A percentile compares a stretch with the other conserved stretches of the same genome.
phyloP scores from a whole-genome alignment of 768 basidiomycete genomes.

The Phaeotremella skinneri region DNA sequence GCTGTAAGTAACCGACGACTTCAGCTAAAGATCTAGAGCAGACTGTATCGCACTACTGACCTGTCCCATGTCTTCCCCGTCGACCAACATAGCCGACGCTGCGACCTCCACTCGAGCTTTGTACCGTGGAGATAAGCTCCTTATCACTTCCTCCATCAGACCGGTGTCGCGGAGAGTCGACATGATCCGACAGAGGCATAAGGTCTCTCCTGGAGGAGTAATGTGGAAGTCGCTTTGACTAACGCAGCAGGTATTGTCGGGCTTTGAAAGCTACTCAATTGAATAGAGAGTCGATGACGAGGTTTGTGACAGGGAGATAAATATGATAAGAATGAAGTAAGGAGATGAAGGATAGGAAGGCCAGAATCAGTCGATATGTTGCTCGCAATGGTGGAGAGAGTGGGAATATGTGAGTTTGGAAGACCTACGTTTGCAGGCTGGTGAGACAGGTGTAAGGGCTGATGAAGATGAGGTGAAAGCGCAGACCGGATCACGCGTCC shows the following conservation, averaged over 20 bases:
- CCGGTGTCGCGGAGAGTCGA: background rate
- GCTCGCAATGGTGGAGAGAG: too few relatives aligned
- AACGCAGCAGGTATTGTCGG: background rate
- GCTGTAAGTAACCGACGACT: background rate
- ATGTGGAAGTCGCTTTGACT: background rate
- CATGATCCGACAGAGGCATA: conserved; percentile 4
- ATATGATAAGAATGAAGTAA: too few relatives aligned
- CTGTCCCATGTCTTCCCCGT: background rate
- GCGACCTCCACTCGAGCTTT: background rate
- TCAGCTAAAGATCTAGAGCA: background rate
- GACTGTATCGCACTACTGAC: background rate
- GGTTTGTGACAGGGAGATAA: background rate
- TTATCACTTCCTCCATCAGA: background rate
- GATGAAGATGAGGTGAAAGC: background rate
- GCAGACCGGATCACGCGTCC: background rate
- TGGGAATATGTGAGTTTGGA: too few relatives aligned
- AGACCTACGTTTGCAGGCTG: too few relatives aligned
- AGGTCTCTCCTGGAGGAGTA: background rate
- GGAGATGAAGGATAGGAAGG: too few relatives aligned
- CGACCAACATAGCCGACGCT: too few relatives aligned
- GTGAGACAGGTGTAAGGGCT: background rate
- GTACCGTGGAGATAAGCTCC: background rate
- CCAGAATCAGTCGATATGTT: too few relatives aligned
- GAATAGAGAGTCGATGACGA: background rate
- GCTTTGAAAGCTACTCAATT: too few relatives aligned